Evolutionary conservation across 371 early-diverging fungal genomes (phyloP), one percentile per base, ranked within the genome.

Genomic region (Cokeromyces recurvatus): DNA sequence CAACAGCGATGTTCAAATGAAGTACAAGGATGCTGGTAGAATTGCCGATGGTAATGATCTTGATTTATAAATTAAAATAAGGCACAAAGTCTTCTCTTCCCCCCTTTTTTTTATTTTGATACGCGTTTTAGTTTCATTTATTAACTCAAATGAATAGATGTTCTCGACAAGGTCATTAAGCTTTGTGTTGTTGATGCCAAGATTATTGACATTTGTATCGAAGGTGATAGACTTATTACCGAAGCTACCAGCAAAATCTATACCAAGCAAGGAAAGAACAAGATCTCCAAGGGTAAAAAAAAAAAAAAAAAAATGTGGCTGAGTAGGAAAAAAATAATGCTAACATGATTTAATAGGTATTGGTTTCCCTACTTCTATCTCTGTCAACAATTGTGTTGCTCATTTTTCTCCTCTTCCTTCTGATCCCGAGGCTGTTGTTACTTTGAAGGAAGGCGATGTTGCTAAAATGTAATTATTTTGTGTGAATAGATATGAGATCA

Each of bases 21-120:
- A 92, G 78, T 95, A 93, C 78, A 87, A 85, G 75, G 80, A 85
- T 32, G 92, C 93, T 20, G 89, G 92, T 43, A 82, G 81, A 19
- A 87, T 92, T 57, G 79, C 91, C 57, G 89, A 92, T 71, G 76
- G 86, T 88, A 78, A 50, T 62, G 25, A 46, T 20, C 23, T 20
- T 43, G 19, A 14, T 27, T 32, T 37, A 16, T 21, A 29, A 8
- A 11, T 29, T 34, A 37, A 42, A 32, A 36, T 12, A 31, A 47
- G 39, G 58, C 41, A 43, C 24, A 29, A 38, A 9, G 38, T 21
- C 22, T 14, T 40, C 24, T 24, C 37, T 23, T 9, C 8, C 6
- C 6, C 11, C 22, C 12, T 48, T 44, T 10, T 36, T n/a, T n/a
- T 29, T 11, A 11, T 29, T 29, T 29, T 29, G 11, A 12, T 15